Conservation (phyloP, 2,329 filamentous ascomycete genomes). For the Hymenotorrendiella dingleyae region DNA sequence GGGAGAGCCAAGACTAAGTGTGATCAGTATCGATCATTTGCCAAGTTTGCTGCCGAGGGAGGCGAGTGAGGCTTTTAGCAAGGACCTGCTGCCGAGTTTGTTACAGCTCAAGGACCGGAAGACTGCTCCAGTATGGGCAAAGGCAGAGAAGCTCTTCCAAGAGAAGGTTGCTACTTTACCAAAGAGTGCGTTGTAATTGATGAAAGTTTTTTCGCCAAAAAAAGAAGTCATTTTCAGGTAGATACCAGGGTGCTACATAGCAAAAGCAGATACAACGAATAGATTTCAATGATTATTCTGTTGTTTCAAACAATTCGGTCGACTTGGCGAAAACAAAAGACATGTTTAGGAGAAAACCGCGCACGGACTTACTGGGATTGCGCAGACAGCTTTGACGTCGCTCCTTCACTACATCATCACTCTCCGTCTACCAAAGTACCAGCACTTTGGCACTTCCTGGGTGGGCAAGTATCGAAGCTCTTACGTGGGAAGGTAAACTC, state of each 20-base stretch:
- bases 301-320: no score
- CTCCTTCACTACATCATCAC: no score
- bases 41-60: slow-evolving; percentile 80
- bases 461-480: no score
- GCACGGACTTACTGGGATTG: no score
- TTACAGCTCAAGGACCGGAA: slow-evolving; percentile 70
- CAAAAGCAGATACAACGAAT: slow-evolving; percentile 1
- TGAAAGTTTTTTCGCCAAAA: neutral
- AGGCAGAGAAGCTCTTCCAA: slow-evolving; percentile 77
- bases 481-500: no score
- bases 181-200: slow-evolving; percentile 3
- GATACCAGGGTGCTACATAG: neutral
- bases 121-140: slow-evolving; percentile 71
- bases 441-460: no score
- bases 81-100: slow-evolving; percentile 70
- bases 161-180: slow-evolving; percentile 73
- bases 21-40: slow-evolving; percentile 86
- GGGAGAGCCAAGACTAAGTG: slow-evolving; percentile 52
- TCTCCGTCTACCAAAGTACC: no score
- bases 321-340: no score
- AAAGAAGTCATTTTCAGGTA: slow-evolving; percentile 1
- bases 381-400: no score
- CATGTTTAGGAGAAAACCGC: no score
- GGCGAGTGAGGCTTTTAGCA: slow-evolving; percentile 78
- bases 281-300: no score